Conservation (phyloP, 2,329 filamentous ascomycete genomes). For the Paramyrothecium sp. region DNA sequence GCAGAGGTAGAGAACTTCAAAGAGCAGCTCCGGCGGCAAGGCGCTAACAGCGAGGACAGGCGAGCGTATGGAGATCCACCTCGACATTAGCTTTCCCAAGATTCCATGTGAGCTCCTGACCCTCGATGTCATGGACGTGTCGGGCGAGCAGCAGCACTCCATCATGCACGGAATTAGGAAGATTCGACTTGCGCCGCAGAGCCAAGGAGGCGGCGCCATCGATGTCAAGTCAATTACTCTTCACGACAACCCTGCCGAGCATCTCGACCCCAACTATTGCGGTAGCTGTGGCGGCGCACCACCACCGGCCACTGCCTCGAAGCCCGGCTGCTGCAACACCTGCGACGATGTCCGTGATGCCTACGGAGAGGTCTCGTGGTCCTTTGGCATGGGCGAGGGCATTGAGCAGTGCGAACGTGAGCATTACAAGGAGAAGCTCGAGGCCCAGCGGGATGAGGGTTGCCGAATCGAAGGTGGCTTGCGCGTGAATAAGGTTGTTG, state of each 20-base stretch:
- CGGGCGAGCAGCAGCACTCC: slow-evolving; percentile 92
- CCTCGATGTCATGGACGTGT: slow-evolving; percentile 98
- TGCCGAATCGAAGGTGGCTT: slow-evolving; percentile 91
- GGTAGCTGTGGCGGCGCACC: slow-evolving; percentile 88
- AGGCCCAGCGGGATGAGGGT: slow-evolving; percentile 85
- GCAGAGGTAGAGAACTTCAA: slow-evolving; percentile 65
- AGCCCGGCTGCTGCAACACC: slow-evolving; percentile 92
- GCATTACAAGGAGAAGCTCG: slow-evolving; percentile 86
- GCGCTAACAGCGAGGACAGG: slow-evolving; percentile 44
- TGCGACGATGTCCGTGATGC: slow-evolving; percentile 96
- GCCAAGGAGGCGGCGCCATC: slow-evolving; percentile 74
- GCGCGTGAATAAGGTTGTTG: slow-evolving; percentile 96
- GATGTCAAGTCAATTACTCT: slow-evolving; percentile 68
- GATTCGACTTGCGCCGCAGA: slow-evolving; percentile 71
- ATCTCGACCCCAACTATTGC: slow-evolving; percentile 90
- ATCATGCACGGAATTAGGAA: slow-evolving; percentile 92
- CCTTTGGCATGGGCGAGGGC: slow-evolving; percentile 86
- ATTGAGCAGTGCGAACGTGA: slow-evolving; percentile 96
- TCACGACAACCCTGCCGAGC: slow-evolving; percentile 63
- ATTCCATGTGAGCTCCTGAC: slow-evolving; percentile 94
- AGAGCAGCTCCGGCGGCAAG: too few relatives aligned
- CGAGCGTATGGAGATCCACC: slow-evolving; percentile 98
- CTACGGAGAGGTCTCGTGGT: slow-evolving; percentile 87
- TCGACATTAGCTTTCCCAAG: slow-evolving; percentile 94
- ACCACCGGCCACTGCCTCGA: slow-evolving; percentile 67